phyloP scores from a whole-genome alignment of 1,284 basidiomycete genomes.

The Microbotryum saponariae region DNA sequence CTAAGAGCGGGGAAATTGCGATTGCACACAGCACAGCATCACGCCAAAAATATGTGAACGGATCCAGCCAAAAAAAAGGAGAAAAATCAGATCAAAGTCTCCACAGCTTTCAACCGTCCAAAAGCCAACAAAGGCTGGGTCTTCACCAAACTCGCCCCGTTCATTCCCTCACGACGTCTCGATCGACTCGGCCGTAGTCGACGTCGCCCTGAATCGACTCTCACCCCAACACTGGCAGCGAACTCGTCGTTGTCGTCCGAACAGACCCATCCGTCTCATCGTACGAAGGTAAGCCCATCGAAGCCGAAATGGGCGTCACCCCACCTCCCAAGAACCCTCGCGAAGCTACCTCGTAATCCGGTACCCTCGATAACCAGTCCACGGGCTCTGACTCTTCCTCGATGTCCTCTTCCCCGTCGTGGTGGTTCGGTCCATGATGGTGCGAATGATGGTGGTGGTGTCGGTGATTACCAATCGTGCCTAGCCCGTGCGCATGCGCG shows the following conservation, averaged over 20 bases:
- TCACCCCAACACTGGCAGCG: neutral
- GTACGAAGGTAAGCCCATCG: slow-evolving; percentile 18
- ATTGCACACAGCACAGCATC: too few species aligned
- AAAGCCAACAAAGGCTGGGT: too few species aligned
- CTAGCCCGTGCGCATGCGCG: too few species aligned
- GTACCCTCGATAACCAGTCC: slow-evolving; percentile 52
- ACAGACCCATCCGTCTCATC: slow-evolving; percentile 15
- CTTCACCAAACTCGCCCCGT: too few species aligned
- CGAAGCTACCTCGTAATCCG: slow-evolving; percentile 66
- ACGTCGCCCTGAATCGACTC: neutral
- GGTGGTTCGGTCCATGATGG: slow-evolving; percentile 4
- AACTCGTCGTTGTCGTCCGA: neutral
- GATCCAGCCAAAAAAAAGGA: too few species aligned
- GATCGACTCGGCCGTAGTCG: neutral
- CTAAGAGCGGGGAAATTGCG: too few species aligned
- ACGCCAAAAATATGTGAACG: too few species aligned
- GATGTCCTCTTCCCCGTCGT: neutral
- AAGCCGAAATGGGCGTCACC: slow-evolving; percentile 58
- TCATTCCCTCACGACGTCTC: too few species aligned
- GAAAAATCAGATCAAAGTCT: too few species aligned
- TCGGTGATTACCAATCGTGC: neutral
- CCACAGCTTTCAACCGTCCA: too few species aligned
- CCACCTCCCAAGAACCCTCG: slow-evolving; percentile 75
- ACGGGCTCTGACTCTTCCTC: slow-evolving; percentile 4
- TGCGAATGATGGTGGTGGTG: slow-evolving; percentile 11